These are phyloP conservation scores for Chrysoporthe deuterocubensis DNA, from an alignment of 2,329 filamentous ascomycete genomes.

Conservation along the genomic window DNA sequence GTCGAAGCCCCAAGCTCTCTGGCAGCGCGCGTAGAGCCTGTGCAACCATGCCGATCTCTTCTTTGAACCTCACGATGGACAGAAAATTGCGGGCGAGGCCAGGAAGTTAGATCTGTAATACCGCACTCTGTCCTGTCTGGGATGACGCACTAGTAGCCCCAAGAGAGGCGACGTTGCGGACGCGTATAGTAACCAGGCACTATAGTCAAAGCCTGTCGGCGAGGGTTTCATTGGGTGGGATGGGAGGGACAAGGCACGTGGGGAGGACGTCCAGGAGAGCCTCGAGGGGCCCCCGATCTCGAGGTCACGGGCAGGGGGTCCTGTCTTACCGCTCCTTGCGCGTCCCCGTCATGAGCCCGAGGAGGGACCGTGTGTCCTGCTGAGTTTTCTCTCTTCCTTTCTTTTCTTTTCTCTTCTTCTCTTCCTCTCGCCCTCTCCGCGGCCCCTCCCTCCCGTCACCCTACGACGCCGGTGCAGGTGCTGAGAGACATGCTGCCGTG, in stretches of 20 bases:
- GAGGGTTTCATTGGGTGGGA: background rate
- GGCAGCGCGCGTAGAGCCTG: too few relatives aligned
- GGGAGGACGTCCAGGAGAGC: background rate
- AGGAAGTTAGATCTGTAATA: too few relatives aligned
- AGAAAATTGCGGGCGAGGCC: too few relatives aligned
- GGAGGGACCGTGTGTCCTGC: background rate
- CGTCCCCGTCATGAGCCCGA: constrained; percentile 1
- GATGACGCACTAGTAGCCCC: too few relatives aligned
- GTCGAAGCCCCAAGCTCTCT: too few relatives aligned
- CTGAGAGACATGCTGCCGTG: background rate
- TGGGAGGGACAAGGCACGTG: background rate
- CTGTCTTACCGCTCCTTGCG: constrained; percentile 9
- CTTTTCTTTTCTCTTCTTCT: background rate
- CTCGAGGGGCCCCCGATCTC: background rate
- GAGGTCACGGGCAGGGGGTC: constrained; percentile 2
- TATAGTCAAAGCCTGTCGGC: too few relatives aligned
- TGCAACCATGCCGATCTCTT: too few relatives aligned
- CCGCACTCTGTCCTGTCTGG: too few relatives aligned
- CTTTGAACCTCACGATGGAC: too few relatives aligned
- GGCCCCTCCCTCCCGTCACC: background rate
- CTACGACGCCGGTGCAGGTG: background rate
- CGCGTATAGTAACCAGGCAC: too few relatives aligned
- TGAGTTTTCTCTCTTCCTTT: background rate
- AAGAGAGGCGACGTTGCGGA: too few relatives aligned
- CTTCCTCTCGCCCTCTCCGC: background rate